phyloP scores from a whole-genome alignment of 2,329 filamentous ascomycete genomes.

The Neophaeococcomyces aloes region DNA sequence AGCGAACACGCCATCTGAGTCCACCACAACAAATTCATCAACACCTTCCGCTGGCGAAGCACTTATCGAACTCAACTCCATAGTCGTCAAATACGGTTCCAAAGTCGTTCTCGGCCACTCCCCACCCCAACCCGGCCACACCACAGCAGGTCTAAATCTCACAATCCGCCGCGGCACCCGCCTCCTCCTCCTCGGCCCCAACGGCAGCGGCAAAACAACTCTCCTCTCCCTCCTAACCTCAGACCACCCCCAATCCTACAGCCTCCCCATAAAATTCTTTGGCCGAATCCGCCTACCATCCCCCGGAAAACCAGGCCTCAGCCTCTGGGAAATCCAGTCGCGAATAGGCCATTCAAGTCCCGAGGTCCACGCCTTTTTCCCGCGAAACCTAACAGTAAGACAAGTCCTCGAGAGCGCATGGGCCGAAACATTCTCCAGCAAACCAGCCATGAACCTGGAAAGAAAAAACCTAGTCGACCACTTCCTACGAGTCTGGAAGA shows the following conservation, averaged over 20 bases:
- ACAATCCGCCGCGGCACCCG: conserved; percentile 70
- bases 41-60: too few species aligned
- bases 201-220: conserved; percentile 91
- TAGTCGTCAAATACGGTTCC: conserved; percentile 66
- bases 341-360: conserved; percentile 88
- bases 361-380: conserved; percentile 89
- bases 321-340: conserved; percentile 83
- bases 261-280: conserved; percentile 76
- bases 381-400: conserved; percentile 61
- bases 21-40: conserved; percentile 22
- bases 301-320: conserved; percentile 61
- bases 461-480: conserved; percentile 55
- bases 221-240: conserved; percentile 85
- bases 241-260: conserved; percentile 91
- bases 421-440: conserved; percentile 73
- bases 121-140: conserved; percentile 41
- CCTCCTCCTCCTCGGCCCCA: conserved; percentile 88
- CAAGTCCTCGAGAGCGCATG: conserved; percentile 75
- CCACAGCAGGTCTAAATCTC: conserved; percentile 63
- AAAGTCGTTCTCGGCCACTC: conserved; percentile 66
- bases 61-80: conserved; percentile 77
- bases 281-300: conserved; percentile 69
- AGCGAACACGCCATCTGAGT: neutral
- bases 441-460: conserved; percentile 51
- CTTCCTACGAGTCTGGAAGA: conserved; percentile 64